phyloP scores from a whole-genome alignment of 768 basidiomycete species.

The Tulasnella sp. region DNA sequence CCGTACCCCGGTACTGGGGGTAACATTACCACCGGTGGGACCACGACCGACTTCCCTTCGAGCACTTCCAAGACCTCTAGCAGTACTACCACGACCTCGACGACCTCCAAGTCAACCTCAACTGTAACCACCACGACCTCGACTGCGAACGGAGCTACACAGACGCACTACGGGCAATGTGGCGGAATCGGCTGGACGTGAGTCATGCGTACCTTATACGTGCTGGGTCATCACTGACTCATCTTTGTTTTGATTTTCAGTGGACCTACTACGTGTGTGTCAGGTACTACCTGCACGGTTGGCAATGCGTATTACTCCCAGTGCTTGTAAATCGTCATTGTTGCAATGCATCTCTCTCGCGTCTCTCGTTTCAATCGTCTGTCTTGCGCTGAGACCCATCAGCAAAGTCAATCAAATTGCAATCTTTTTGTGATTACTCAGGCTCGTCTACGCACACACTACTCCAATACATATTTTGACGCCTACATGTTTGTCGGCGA shows the following conservation, averaged over 20 bases:
- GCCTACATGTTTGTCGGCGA: too few relatives aligned
- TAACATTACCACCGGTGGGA: background rate
- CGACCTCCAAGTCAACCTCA: background rate
- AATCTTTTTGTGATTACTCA: too few relatives aligned
- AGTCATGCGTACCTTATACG: background rate
- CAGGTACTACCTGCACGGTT: background rate
- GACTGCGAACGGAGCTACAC: constrained; percentile 5
- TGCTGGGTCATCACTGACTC: background rate
- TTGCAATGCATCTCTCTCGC: too few relatives aligned
- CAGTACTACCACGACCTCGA: background rate
- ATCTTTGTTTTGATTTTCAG: background rate
- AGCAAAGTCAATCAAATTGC: too few relatives aligned
- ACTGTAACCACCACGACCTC: constrained; percentile 13
- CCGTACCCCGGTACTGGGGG: too few relatives aligned
- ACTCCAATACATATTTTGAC: too few relatives aligned
- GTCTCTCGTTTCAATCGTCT: too few relatives aligned
- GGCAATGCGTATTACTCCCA: background rate
- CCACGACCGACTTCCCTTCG: background rate
- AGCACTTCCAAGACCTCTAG: background rate
- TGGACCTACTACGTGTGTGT: background rate
- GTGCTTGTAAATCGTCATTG: background rate
- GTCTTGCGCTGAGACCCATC: too few relatives aligned
- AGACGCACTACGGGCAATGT: constrained; percentile 13
- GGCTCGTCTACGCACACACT: too few relatives aligned
- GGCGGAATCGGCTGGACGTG: constrained; percentile 13